Conservation (phyloP, 768 basidiomycete genomes). For the Grammothele lineata region DNA sequence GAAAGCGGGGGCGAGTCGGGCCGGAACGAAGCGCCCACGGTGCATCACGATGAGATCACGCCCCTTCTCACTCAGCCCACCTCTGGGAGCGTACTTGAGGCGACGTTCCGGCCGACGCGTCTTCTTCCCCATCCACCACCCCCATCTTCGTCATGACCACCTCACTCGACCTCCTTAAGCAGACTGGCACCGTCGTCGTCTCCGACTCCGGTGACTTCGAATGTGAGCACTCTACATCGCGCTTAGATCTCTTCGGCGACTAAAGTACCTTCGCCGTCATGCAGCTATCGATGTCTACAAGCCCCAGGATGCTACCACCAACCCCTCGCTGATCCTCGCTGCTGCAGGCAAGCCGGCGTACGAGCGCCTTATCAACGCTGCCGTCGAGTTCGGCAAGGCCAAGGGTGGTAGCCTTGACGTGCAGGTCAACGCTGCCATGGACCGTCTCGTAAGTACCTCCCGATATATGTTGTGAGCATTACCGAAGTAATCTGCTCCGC, state of each 20-base stretch:
- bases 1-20: too few species aligned
- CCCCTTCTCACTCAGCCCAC: conserved; percentile 6
- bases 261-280: conserved; percentile 14
- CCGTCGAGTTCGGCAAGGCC: conserved; percentile 68
- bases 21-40: background rate
- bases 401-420: conserved; percentile 77
- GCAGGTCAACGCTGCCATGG: conserved; percentile 76
- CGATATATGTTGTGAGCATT: too few species aligned
- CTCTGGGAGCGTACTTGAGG: background rate
- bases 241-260: background rate
- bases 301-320: conserved; percentile 97
- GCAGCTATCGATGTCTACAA: conserved; percentile 94
- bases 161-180: conserved; percentile 81
- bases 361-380: conserved; percentile 70
- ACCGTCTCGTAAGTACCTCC: conserved; percentile 70
- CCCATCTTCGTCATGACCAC: conserved; percentile 52
- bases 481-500: too few species aligned
- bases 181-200: conserved; percentile 93
- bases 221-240: conserved; percentile 36
- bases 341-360: conserved; percentile 91
- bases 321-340: conserved; percentile 92
- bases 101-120: background rate
- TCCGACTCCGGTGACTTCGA: conserved; percentile 98
- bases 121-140: conserved; percentile 7
- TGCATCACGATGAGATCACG: conserved; percentile 6